Evolutionary conservation across 1,139 yeast genomes (phyloP).

Genomic region (Geotrichum restrictum): DNA sequence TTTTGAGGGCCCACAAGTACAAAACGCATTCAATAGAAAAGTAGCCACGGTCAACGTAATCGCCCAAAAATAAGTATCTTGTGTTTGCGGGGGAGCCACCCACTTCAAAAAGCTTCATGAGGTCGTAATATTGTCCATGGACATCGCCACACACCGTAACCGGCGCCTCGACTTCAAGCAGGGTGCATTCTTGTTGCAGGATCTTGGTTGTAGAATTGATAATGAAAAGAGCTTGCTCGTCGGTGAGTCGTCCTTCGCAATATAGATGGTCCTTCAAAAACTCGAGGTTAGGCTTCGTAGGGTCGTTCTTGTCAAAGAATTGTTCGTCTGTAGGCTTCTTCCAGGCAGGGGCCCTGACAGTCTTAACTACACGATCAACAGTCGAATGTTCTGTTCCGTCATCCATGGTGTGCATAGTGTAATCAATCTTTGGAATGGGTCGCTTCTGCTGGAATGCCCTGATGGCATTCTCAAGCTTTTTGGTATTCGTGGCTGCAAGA

Average conservation of each 20-base stretch:
- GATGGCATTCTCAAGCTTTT: slow-evolving; percentile 59
- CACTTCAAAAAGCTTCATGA: slow-evolving; percentile 87
- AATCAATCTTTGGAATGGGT: slow-evolving; percentile 44
- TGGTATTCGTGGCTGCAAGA: slow-evolving; percentile 17
- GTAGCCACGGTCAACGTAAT: slow-evolving; percentile 93
- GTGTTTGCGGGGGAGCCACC: slow-evolving; percentile 84
- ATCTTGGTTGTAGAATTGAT: slow-evolving; percentile 63
- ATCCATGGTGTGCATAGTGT: slow-evolving; percentile 57
- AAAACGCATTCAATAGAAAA: slow-evolving; percentile 86
- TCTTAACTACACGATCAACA: slow-evolving; percentile 59
- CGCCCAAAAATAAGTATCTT: slow-evolving; percentile 83
- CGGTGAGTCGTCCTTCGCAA: slow-evolving; percentile 74
- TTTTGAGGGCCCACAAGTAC: slow-evolving; percentile 74
- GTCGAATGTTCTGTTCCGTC: slow-evolving; percentile 69
- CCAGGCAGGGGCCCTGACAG: slow-evolving; percentile 68
- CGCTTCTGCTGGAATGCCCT: slow-evolving; percentile 61
- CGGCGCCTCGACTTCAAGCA: slow-evolving; percentile 83
- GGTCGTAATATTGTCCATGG: slow-evolving; percentile 91
- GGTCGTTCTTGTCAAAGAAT: slow-evolving; percentile 58
- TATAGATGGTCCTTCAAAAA: slow-evolving; percentile 72
- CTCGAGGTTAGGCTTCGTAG: slow-evolving; percentile 56
- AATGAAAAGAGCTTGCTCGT: slow-evolving; percentile 68
- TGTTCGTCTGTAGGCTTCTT: slow-evolving; percentile 63
- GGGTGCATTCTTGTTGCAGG: slow-evolving; percentile 70
- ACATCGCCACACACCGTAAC: slow-evolving; percentile 95